Base-by-base conservation (phyloP, 495 filamentous ascomycete species). In the Lasiosphaeria hispida region DNA sequence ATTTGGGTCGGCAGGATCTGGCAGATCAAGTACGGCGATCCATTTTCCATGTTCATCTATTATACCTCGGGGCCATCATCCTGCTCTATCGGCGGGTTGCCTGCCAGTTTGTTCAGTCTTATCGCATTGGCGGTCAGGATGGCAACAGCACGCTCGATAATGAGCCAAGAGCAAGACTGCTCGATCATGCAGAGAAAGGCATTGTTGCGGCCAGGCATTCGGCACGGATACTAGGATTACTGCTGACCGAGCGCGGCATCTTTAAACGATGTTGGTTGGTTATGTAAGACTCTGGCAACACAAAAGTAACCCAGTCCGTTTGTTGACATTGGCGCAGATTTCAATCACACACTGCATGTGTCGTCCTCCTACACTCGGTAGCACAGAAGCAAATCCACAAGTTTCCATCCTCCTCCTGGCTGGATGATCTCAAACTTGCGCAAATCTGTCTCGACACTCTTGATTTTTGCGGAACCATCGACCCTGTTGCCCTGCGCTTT, bases 241-340 rank as follows among this genome's bases (percentile, higher is more conserved):
- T 72, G 10, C 55, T 64, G 8, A 53, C 30, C 10, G 64, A 72
- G 30, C 51, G 57, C 3, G 64, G 66, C 10, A 57, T 72, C 18
- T 66, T 72, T 43, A 63, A 62, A 47, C 53, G 70, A 2, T 72
- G 66, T 30, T 72, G 66, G 64, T 44, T 72, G n/a, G 64, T 71
- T 13, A 72, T 71, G 68, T 72, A 54, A 56, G 66, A 17, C 41
- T 10, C 41, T n/a, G 18, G 10, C 15, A 0, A 2, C 10, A 35
- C 47, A 14, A 14, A 5, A 2, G 11, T 10, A 8, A 11, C n/a
- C 5, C 13, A n/a, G n/a, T n/a, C n/a, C 13, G 8, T 34, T 10
- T 2, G 38, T 19, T 59, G 1, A 49, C 9, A 37, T 15, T 34
- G 0, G 30, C 1, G 0, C 33, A 70, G 69, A 36, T 72, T 69